Conservation (phyloP, 108 stramenopile species). For the Cafeteria roenbergensis region DNA sequence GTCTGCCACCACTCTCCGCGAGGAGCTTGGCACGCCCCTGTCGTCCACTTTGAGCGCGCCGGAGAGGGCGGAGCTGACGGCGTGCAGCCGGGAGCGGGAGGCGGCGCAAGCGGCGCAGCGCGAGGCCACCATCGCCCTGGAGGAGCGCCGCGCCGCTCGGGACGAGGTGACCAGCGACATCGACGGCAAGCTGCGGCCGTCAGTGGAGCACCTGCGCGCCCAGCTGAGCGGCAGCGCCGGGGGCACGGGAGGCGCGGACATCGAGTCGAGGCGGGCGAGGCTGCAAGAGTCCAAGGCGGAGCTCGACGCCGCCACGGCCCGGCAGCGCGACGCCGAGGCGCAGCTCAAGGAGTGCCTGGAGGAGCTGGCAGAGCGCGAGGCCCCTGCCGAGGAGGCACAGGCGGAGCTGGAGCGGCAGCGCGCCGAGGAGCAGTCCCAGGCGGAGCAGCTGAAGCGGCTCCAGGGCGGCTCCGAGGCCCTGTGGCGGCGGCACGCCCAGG, state of each 20-base stretch:
- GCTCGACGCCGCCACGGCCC: constrained; percentile 45
- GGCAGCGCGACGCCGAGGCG: constrained; percentile 27
- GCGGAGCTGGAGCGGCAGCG: neutral
- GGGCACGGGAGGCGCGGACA: constrained; percentile 24
- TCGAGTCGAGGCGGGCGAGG: constrained; percentile 42
- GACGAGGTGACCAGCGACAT: constrained; percentile 60
- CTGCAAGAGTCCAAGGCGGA: constrained; percentile 51
- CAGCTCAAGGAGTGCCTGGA: constrained; percentile 4
- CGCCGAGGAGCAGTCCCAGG: neutral
- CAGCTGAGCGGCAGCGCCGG: constrained; percentile 28
- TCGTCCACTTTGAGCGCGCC: constrained; percentile 44
- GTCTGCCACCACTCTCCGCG: constrained; percentile 46
- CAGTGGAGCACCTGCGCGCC: neutral
- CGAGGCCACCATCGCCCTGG: too few species aligned
- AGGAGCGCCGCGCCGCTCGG: too few species aligned
- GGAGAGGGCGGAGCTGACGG: constrained; percentile 45
- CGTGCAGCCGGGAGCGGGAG: constrained; percentile 39
- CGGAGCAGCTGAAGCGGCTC: neutral
- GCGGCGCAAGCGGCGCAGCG: constrained; percentile 49
- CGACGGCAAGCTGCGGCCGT: neutral
- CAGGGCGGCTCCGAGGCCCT: constrained; percentile 6
- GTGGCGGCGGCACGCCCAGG: neutral
- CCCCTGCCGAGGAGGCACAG: too few species aligned
- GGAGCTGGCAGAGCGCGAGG: neutral
- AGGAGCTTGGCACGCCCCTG: constrained; percentile 71